Conservation (phyloP, 2,329 filamentous ascomycete genomes). For the Claviceps maximensis region DNA sequence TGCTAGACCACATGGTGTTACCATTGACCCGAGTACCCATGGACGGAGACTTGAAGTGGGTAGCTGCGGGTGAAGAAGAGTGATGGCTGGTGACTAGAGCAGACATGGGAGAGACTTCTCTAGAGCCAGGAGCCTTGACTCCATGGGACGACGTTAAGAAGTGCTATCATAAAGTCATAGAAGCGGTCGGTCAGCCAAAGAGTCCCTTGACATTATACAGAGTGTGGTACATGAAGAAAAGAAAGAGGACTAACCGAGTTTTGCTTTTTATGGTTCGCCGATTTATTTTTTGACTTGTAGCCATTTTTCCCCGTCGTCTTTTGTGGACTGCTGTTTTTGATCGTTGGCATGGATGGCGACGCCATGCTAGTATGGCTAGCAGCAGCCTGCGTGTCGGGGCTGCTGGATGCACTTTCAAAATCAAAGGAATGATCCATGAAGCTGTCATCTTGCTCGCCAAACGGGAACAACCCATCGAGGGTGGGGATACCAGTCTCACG, state of each 20-base stretch:
- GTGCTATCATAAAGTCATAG: slow-evolving; percentile 25
- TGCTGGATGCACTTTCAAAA: slow-evolving; percentile 46
- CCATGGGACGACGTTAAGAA: slow-evolving; percentile 36
- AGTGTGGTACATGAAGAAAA: neutral
- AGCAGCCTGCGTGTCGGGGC: slow-evolving; percentile 28
- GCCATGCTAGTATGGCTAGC: slow-evolving; percentile 21
- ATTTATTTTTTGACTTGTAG: slow-evolving; percentile 10
- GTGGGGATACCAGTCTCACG: slow-evolving; percentile 13
- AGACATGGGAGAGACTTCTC: slow-evolving; percentile 42
- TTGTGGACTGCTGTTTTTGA: slow-evolving; percentile 21
- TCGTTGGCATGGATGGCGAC: slow-evolving; percentile 29
- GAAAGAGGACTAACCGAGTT: slow-evolving; percentile 25
- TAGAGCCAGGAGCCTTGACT: slow-evolving; percentile 31
- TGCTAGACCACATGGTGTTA: slow-evolving; percentile 24
- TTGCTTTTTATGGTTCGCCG: slow-evolving; percentile 23
- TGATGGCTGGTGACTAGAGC: slow-evolving; percentile 37
- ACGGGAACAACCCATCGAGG: slow-evolving; percentile 19
- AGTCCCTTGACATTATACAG: neutral
- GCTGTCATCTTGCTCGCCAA: slow-evolving; percentile 25
- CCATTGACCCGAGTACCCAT: slow-evolving; percentile 20
- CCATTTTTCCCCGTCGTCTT: slow-evolving; percentile 13
- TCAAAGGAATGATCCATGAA: slow-evolving; percentile 39
- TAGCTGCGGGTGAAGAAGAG: slow-evolving; percentile 36
- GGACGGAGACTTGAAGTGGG: slow-evolving; percentile 35
- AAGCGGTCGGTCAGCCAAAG: slow-evolving; percentile 14